Conservation (phyloP, 768 basidiomycete genomes). For the Suillus subaureus region DNA sequence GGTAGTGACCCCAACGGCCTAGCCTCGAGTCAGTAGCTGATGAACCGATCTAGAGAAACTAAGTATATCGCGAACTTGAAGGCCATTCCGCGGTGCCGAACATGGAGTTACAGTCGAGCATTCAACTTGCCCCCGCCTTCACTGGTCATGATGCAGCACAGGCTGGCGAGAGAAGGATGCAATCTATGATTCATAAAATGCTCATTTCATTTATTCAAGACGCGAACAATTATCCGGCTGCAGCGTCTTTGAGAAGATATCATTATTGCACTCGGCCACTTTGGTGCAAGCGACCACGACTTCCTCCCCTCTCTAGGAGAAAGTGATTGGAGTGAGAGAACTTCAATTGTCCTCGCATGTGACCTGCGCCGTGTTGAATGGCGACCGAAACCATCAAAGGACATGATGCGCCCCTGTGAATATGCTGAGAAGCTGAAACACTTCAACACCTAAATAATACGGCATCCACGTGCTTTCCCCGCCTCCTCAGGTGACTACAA, state of each 20-base stretch:
- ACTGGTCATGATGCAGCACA: neutral
- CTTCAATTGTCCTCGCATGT: neutral
- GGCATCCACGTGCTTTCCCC: constrained; percentile 2
- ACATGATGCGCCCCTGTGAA: neutral
- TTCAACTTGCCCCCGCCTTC: neutral
- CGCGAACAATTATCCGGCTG: neutral
- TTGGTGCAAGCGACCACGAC: neutral
- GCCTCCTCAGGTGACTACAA: neutral
- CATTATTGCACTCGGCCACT: neutral
- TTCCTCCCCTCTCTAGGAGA: neutral
- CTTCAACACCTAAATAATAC: neutral
- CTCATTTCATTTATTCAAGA: neutral
- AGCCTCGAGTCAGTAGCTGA: neutral
- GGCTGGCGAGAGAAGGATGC: neutral
- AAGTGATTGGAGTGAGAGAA: neutral
- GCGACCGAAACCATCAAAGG: neutral
- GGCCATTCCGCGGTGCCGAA: neutral
- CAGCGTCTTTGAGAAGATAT: neutral
- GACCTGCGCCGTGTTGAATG: neutral
- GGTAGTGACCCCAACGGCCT: too few species aligned
- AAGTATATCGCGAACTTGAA: neutral
- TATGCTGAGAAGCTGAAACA: neutral
- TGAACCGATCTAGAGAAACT: neutral
- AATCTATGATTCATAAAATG: neutral
- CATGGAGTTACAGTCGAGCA: neutral